Percentiles rank a stretch among this genome's conserved stretches.
Evolutionary conservation across 495 filamentous ascomycete genomes (phyloP).

Genomic region (Tuber magnatum): DNA sequence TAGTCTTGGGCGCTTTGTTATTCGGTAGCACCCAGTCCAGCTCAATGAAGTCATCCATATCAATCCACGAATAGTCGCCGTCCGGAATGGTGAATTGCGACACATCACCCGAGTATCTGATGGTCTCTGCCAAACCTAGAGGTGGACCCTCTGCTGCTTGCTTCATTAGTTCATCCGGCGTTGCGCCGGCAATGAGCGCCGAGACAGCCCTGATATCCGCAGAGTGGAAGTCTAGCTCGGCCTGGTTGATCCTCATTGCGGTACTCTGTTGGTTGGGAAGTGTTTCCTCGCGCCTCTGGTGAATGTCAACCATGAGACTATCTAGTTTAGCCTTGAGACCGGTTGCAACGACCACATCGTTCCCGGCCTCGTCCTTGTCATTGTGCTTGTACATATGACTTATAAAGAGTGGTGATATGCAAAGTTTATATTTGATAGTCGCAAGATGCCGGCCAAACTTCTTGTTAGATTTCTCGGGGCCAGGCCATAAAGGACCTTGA

Average conservation of each 20-base stretch:
- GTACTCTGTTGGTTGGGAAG: conserved; percentile 44
- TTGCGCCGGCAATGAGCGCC: conserved; percentile 75
- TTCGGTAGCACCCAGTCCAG: conserved; percentile 91
- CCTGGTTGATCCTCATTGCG: conserved; percentile 88
- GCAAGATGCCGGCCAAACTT: conserved; percentile 95
- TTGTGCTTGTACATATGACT: conserved; percentile 99
- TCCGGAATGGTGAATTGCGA: conserved; percentile 91
- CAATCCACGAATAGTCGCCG: conserved; percentile 88
- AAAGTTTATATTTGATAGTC: conserved; percentile 93
- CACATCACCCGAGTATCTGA: conserved; percentile 58
- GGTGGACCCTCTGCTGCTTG: conserved; percentile 51
- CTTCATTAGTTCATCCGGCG: conserved; percentile 64
- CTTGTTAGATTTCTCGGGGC: conserved; percentile 89
- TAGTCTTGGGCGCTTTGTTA: conserved; percentile 82
- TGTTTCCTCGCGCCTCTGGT: conserved; percentile 79
- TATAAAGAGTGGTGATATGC: conserved; percentile 85
- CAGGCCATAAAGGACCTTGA: conserved; percentile 84
- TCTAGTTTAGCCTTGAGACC: conserved; percentile 90
- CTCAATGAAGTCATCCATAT: conserved; percentile 99
- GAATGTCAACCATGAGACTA: conserved; percentile 91
- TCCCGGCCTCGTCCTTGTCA: conserved; percentile 76
- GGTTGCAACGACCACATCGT: conserved; percentile 77
- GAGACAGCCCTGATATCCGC: conserved; percentile 92
- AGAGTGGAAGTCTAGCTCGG: conserved; percentile 81
- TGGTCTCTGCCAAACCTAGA: conserved; percentile 19